Evolutionary conservation across 2,329 filamentous ascomycete species (phyloP).

Genomic region (Pseudocercospora crystallina): DNA sequence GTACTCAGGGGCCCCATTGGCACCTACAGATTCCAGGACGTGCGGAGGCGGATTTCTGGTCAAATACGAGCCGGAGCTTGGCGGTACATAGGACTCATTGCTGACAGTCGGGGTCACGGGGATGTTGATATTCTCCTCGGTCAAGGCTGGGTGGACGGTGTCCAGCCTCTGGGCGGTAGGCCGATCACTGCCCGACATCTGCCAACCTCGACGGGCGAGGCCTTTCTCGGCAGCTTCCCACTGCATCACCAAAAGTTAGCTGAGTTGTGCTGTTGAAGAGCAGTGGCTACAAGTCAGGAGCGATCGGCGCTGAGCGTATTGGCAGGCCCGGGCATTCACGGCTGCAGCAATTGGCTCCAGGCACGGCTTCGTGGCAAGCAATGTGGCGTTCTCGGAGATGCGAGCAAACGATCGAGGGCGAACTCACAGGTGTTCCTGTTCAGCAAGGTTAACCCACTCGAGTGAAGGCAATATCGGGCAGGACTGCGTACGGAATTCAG

Average conservation of each 20-base stretch:
- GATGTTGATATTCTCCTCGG: slow-evolving; percentile 19
- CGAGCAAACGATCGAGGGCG: not conserved
- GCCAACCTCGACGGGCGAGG: slow-evolving; percentile 19
- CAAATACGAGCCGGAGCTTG: slow-evolving; percentile 6
- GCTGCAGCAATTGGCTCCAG: not conserved
- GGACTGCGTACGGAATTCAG: not conserved
- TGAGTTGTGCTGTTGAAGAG: slow-evolving; percentile 14
- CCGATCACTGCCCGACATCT: slow-evolving; percentile 21
- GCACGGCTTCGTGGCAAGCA: not conserved
- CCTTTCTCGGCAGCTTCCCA: slow-evolving; percentile 17
- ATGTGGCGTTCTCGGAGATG: not conserved
- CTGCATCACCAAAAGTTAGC: slow-evolving; percentile 11
- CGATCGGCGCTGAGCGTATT: slow-evolving; percentile 2
- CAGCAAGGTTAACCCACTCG: not conserved
- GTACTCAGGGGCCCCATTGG: slow-evolving; percentile 11
- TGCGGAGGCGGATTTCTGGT: slow-evolving; percentile 18
- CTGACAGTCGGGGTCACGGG: slow-evolving; percentile 30
- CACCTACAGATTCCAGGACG: slow-evolving; percentile 24
- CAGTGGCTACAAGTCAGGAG: slow-evolving; percentile 1
- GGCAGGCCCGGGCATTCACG: not conserved
- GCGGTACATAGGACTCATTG: slow-evolving; percentile 19
- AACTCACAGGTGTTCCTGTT: slow-evolving; percentile 11
- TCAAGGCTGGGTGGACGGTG: slow-evolving; percentile 19
- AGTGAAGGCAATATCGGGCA: not conserved
- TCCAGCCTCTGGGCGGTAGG: slow-evolving; percentile 22